A percentile compares a stretch with the other conserved stretches of the same genome.
phyloP scores from a whole-genome alignment of 495 filamentous ascomycete genomes.

The Neurospora sp. region DNA sequence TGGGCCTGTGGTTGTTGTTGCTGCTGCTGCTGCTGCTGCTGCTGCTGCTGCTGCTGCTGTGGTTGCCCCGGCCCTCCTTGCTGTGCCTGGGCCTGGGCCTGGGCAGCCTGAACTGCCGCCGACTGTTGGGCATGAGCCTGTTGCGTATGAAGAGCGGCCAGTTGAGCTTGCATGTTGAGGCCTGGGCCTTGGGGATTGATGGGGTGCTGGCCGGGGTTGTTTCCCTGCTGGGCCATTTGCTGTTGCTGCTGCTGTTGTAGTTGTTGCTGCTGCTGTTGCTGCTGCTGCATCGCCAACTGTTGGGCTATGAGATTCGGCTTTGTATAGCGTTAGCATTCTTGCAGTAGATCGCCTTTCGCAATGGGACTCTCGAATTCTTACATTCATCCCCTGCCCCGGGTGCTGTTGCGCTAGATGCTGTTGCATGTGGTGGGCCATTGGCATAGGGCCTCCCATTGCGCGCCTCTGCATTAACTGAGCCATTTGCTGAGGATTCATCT shows the following conservation, averaged over 20 bases:
- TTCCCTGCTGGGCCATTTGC: slow-evolving; percentile 29
- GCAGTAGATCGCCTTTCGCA: slow-evolving; percentile 5
- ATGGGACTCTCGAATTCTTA: slow-evolving; percentile 11
- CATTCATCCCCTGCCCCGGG: slow-evolving; percentile 35
- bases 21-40: slow-evolving; percentile 32
- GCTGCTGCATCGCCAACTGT: slow-evolving; percentile 20
- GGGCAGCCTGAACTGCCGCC: slow-evolving; percentile 22
- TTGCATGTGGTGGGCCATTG: slow-evolving; percentile 34
- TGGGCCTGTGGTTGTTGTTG: slow-evolving; percentile 23
- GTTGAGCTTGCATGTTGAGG: slow-evolving; percentile 20
- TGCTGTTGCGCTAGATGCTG: slow-evolving; percentile 34
- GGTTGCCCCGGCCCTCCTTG: slow-evolving; percentile 29
- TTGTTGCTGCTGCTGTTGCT: slow-evolving; percentile 37
- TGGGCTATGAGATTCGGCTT: slow-evolving; percentile 14
- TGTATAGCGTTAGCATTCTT: not conserved
- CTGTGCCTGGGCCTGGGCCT: slow-evolving; percentile 38
- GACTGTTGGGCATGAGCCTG: slow-evolving; percentile 18
- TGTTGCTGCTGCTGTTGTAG: slow-evolving; percentile 45
- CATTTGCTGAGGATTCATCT: slow-evolving; percentile 11
- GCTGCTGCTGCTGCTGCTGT: slow-evolving; percentile 37
- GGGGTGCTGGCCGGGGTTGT: slow-evolving; percentile 31
- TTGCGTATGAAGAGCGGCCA: slow-evolving; percentile 22
- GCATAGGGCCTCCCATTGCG: slow-evolving; percentile 29
- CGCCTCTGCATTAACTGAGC: slow-evolving; percentile 19
- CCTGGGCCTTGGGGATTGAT: slow-evolving; percentile 32